Evolutionary conservation across 768 basidiomycete species (phyloP).

Genomic region (Phlebiopsis flavidoalba): DNA sequence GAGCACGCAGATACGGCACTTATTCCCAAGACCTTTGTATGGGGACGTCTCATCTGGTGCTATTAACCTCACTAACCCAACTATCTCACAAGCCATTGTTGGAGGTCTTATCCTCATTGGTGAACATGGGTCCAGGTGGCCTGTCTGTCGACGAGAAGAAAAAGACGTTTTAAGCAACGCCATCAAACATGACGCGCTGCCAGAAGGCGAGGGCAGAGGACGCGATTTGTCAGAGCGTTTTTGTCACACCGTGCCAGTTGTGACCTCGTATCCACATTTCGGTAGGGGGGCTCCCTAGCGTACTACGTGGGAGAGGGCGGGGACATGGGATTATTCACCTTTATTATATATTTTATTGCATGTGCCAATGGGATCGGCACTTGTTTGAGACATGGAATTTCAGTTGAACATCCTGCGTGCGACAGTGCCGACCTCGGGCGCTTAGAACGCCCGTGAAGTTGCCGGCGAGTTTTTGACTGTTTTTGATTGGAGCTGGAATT

Average conservation of each 20-base stretch:
- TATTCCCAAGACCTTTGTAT: slow-evolving; percentile 96
- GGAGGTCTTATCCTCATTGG: slow-evolving; percentile 94
- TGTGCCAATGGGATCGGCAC: not conserved
- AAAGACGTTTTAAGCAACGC: slow-evolving; percentile 67
- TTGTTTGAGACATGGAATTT: not conserved
- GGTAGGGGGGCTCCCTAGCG: not conserved
- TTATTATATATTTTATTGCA: not conserved
- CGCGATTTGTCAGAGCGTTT: not conserved
- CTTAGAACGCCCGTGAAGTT: not conserved
- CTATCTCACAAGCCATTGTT: slow-evolving; percentile 65
- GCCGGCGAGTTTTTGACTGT: too few species aligned
- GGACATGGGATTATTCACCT: not conserved
- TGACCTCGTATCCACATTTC: slow-evolving; percentile 1
- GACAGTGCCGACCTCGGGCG: not conserved
- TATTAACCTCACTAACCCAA: not conserved
- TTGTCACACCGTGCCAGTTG: slow-evolving; percentile 6
- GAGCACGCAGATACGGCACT: slow-evolving; percentile 85
- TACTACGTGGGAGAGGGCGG: slow-evolving; percentile 1
- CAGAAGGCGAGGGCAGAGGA: not conserved
- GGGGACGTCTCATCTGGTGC: slow-evolving; percentile 13
- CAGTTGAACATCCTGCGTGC: too few species aligned
- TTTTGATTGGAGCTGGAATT: slow-evolving; percentile 1
- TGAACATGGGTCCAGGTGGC: slow-evolving; percentile 98
- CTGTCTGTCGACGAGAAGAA: slow-evolving; percentile 99
- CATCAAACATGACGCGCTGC: not conserved